Base-by-base conservation (phyloP, 2,329 filamentous ascomycete genomes). In the Macroventuria anomochaeta region DNA sequence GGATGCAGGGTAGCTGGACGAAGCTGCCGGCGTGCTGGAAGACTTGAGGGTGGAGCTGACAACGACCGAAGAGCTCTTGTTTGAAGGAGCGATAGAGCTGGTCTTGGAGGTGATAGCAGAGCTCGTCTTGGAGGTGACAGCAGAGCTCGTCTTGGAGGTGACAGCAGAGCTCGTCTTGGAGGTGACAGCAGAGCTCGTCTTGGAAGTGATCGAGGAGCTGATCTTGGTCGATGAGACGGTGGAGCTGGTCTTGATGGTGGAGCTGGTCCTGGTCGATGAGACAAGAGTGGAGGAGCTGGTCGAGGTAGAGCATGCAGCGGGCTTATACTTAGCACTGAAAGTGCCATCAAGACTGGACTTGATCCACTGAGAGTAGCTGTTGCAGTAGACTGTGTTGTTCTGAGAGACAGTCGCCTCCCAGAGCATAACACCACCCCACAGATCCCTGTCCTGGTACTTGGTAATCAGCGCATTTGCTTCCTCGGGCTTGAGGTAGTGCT, bases 401-500 rank as follows among this genome's bases (percentile, higher is more conserved):
- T 75, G 68, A n/a, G 78, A 77, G 10, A 75, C 74, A 1, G 80
- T 82, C 5, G 82, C 80, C 46, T 85, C 83, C 81, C 81, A 86
- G 5, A 86, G 67, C 83, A 85, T 86, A 33, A 85, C 74, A 71
- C 84, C 84, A 33, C 82, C 84, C 58, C 86, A 86, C 2, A 69
- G 71, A 18, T 72, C 50, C 18, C 73, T 65, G 13, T 26, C 36
- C 36, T 58, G 39, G 58, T 68, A 67, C 29, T 64, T 65, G 55
- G 75, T 76, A 20, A 85, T 69, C 46, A 85, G 59, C 2, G 64
- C 62, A 46, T 77, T 68, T 2, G 78, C 81, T 53, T 84, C 76
- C 1, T 61, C 52, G 0, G 80, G 79, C 1, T 65, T 68, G 13
- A 86, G 67, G 63, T 85, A 85, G 61, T 76, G 76, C 0, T 65